A percentile compares a stretch with the other conserved stretches of the same genome.
Evolutionary conservation across 768 basidiomycete species (phyloP).

Genomic region (Tylopilus sp.): DNA sequence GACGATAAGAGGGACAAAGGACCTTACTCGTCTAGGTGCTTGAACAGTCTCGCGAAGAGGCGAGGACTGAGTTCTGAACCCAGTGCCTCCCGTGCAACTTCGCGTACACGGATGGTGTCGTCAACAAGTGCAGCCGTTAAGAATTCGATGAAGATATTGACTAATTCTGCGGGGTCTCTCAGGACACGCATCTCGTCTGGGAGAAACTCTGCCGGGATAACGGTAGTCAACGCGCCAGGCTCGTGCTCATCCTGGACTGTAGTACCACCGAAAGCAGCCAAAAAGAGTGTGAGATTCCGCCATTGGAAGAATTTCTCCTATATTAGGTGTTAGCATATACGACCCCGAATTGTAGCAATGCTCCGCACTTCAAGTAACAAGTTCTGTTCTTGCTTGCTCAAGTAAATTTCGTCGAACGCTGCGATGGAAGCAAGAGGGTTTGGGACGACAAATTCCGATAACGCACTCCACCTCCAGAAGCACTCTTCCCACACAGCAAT

Average conservation of each 20-base stretch:
- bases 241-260: constrained; percentile 55
- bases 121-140: constrained; percentile 66
- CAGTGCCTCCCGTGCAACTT: constrained; percentile 76
- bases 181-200: constrained; percentile 72
- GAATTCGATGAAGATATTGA: constrained; percentile 63
- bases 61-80: constrained; percentile 74
- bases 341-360: not conserved
- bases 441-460: constrained; percentile 58
- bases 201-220: constrained; percentile 56
- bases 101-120: constrained; percentile 66
- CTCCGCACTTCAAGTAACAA: constrained; percentile 37
- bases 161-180: constrained; percentile 52
- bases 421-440: constrained; percentile 32
- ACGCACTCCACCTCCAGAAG: constrained; percentile 67
- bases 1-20: not conserved
- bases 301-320: constrained; percentile 78
- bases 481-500: constrained; percentile 82
- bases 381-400: constrained; percentile 36
- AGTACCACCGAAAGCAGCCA: constrained; percentile 69
- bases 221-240: constrained; percentile 44
- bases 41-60: constrained; percentile 64
- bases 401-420: constrained; percentile 34
- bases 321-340: constrained; percentile 3
- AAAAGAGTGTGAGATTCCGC: constrained; percentile 79
- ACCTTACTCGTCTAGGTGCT: constrained; percentile 70